Conservation (phyloP, 2,329 filamentous ascomycete species). For the Verticillium klebahnii region DNA sequence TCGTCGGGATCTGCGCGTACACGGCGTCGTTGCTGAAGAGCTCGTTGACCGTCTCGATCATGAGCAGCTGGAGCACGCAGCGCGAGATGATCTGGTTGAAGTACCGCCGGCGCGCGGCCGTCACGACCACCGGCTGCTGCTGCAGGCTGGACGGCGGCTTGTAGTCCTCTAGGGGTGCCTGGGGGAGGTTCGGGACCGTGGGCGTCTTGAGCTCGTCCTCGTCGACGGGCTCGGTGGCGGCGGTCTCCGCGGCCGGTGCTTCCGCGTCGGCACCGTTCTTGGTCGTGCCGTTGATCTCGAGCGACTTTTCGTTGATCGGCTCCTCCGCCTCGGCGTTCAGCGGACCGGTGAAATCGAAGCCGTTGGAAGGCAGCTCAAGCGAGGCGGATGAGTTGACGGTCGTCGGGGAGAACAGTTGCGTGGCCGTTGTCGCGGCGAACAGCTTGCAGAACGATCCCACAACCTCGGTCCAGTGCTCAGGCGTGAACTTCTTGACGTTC, state of each 20-base stretch:
- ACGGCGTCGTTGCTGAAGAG: slow-evolving; percentile 97
- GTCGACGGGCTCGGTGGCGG: slow-evolving; percentile 21
- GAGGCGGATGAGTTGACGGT: slow-evolving; percentile 50
- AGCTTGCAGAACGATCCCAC: slow-evolving; percentile 94
- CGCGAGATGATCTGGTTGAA: slow-evolving; percentile 99
- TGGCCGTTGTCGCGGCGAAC: slow-evolving; percentile 90
- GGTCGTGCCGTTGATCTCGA: slow-evolving; percentile 55
- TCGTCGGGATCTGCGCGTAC: slow-evolving; percentile 86
- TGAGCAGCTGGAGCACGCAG: slow-evolving; percentile 93
- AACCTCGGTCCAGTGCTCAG: slow-evolving; percentile 88
- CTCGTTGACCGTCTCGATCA: slow-evolving; percentile 99
- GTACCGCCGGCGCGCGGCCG: slow-evolving; percentile 85
- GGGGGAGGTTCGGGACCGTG: slow-evolving; percentile 24
- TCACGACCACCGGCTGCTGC: slow-evolving; percentile 87
- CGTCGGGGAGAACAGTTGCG: slow-evolving; percentile 88
- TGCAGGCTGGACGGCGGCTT: slow-evolving; percentile 71
- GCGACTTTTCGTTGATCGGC: slow-evolving; percentile 46
- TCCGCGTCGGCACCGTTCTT: slow-evolving; percentile 30
- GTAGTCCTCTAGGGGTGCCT: slow-evolving; percentile 74
- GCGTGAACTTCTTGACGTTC: slow-evolving; percentile 87
- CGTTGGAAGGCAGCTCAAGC: slow-evolving; percentile 47
- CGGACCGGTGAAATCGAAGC: slow-evolving; percentile 43
- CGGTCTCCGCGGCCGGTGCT: slow-evolving; percentile 21
- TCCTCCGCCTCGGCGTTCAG: slow-evolving; percentile 35
- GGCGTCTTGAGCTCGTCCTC: slow-evolving; percentile 30